Percentiles rank a stretch among this genome's conserved stretches.
Conservation (phyloP, 306 rosid genomes). For the Sicyos edulis region DNA sequence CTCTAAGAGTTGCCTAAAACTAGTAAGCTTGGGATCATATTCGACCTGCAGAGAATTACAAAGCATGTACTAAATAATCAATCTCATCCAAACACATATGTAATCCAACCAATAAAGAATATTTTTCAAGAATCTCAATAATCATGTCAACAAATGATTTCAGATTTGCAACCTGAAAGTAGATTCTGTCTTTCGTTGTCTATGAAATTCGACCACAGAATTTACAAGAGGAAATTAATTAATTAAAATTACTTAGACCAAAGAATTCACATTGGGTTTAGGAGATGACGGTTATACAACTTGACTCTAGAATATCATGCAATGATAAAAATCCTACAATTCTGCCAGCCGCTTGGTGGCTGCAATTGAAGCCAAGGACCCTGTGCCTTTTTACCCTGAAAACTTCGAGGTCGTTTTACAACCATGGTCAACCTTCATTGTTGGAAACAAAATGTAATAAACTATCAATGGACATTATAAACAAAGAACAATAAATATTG, state of each 20-base stretch:
- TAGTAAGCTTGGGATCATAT: conserved; percentile 63
- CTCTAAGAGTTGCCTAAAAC: conserved; percentile 62
- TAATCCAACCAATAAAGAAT: background rate
- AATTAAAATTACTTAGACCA: background rate
- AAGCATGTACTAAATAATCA: background rate
- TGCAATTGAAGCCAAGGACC: background rate
- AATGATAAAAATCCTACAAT: background rate
- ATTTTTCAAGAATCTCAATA: background rate
- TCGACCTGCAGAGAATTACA: conserved; percentile 53
- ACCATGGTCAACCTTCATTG: background rate
- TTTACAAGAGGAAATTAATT: background rate
- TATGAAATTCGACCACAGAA: background rate
- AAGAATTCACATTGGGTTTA: background rate
- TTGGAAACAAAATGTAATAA: background rate
- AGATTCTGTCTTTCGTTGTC: background rate
- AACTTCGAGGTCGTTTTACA: background rate
- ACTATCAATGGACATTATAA: background rate
- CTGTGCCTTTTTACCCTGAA: background rate
- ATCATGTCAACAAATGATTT: background rate
- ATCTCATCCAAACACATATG: background rate
- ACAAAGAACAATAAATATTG: background rate
- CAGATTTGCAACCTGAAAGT: background rate
- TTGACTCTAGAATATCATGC: background rate
- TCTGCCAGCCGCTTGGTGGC: background rate
- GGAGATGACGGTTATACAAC: background rate